Conservation (phyloP, 495 filamentous ascomycete genomes). For the Penicillium argentinense region DNA sequence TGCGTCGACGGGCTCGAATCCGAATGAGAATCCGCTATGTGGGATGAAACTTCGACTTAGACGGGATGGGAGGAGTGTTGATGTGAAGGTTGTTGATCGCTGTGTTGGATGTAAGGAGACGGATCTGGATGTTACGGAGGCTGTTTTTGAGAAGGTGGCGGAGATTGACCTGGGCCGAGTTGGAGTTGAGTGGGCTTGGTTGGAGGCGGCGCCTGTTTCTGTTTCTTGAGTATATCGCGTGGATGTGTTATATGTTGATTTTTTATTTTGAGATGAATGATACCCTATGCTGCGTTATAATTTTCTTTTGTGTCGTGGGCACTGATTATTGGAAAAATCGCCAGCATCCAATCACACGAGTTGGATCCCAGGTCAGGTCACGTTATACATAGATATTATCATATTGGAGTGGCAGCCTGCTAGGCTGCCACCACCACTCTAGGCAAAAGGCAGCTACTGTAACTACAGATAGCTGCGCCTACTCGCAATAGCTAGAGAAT, state of each 20-base stretch:
- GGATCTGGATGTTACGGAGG: slow-evolving; percentile 66
- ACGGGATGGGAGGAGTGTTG: slow-evolving; percentile 54
- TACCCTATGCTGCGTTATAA: too few species aligned
- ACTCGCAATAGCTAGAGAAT: too few species aligned
- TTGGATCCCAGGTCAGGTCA: too few species aligned
- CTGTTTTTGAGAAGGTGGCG: slow-evolving; percentile 61
- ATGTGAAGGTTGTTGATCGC: slow-evolving; percentile 73
- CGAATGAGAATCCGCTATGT: slow-evolving; percentile 71
- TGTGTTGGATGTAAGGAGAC: slow-evolving; percentile 63
- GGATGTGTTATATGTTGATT: neutral
- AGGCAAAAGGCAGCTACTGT: too few species aligned
- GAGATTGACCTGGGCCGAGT: slow-evolving; percentile 57
- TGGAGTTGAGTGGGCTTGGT: slow-evolving; percentile 66
- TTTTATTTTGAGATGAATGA: neutral
- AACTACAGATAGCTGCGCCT: too few species aligned
- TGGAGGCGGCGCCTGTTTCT: slow-evolving; percentile 34
- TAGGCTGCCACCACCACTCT: too few species aligned
- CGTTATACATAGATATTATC: too few species aligned
- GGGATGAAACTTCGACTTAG: slow-evolving; percentile 60
- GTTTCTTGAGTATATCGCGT: slow-evolving; percentile 14
- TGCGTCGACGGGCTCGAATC: slow-evolving; percentile 51
- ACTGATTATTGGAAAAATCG: too few species aligned
- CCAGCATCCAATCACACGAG: too few species aligned
- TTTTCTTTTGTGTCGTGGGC: too few species aligned
- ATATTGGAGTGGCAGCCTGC: too few species aligned